Base-by-base conservation (phyloP, 768 basidiomycete genomes). In the Mycena rebaudengoi region DNA sequence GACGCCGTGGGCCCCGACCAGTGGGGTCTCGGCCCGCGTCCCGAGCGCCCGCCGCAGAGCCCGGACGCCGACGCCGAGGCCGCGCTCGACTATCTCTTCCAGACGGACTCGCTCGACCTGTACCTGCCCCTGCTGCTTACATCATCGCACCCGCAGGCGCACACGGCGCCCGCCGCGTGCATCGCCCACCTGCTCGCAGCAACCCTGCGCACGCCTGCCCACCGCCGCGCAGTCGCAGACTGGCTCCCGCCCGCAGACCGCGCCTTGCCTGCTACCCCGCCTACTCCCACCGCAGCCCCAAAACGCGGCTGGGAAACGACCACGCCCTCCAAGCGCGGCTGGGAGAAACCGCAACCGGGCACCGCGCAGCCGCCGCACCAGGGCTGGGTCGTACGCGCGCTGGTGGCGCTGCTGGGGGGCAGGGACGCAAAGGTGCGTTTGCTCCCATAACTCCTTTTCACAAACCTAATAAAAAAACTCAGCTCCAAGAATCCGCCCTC, bases 1-100 rank as follows among this genome's bases (percentile, higher is more conserved):
- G 91, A 93, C 43, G 80, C 86, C 1, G 84, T 90, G 0, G 91
- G 91, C 0, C 91, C 91, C 0, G 85, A 88, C 0, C 83, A 85
- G 44, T 91, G 89, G 82, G 91, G 89, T 1, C 78, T 94, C 8
- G n/a, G n/a, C n/a, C n/a, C n/a, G n/a, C 62, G 77, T 6, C 79
- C 82, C 8, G 81, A 82, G 21, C 76, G 83, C 5, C 66, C 76
- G 1, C n/a, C n/a, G n/a, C n/a, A n/a, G n/a, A 75, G 79, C 1
- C 74, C 85, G 4, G 76, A 81, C 16, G 72, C 74, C 16, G 85
- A 88, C 25, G 88, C 90, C 2, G 85, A 83, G 61, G 75, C 81
- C 4, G 86, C 89, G 0, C 74, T 92, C 12, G 83, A 86, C 29
- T 82, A 81, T 64, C 75, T 91, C 4, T 90, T 92, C 66, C 81